Conservation (phyloP, 78 protist genomes). For the Tieghemostelium lacteum region DNA sequence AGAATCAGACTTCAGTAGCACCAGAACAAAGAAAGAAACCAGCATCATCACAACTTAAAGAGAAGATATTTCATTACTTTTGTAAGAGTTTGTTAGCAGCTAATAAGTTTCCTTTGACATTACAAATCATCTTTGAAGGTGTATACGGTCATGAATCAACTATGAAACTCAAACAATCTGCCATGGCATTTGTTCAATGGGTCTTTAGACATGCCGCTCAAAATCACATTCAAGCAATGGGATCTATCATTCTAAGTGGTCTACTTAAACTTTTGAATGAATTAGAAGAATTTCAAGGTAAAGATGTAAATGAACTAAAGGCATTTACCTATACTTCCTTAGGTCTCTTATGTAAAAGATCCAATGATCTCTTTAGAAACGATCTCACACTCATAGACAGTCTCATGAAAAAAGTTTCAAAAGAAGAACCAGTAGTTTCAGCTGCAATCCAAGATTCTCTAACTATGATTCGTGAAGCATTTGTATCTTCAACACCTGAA, state of each 20-base stretch:
- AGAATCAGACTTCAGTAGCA: background rate
- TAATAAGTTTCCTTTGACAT: conserved; percentile 53
- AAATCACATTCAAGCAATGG: conserved; percentile 4
- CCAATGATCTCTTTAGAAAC: conserved; percentile 10
- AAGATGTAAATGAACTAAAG: conserved; percentile 52
- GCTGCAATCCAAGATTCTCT: conserved; percentile 49
- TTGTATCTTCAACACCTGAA: background rate
- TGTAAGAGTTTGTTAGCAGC: conserved; percentile 43
- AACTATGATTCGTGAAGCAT: conserved; percentile 56
- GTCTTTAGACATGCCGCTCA: conserved; percentile 52
- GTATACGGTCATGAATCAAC: conserved; percentile 36
- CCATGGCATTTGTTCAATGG: conserved; percentile 77
- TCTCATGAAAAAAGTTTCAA: conserved; percentile 21
- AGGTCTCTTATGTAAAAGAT: conserved; percentile 45
- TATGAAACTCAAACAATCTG: conserved; percentile 41
- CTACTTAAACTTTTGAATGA: conserved; percentile 35
- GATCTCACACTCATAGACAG: conserved; percentile 8
- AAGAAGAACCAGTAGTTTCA: conserved; percentile 27
- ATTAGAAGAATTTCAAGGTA: conserved; percentile 8
- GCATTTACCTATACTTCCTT: conserved; percentile 36
- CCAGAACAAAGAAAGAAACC: conserved; percentile 4
- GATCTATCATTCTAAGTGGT: conserved; percentile 34
- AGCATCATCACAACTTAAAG: background rate
- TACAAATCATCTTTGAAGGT: conserved; percentile 70
- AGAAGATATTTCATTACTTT: conserved; percentile 37